These are phyloP conservation scores for Colletotrichum sp. DNA, from an alignment of 2,329 filamentous ascomycete species.

Conservation along the genomic window DNA sequence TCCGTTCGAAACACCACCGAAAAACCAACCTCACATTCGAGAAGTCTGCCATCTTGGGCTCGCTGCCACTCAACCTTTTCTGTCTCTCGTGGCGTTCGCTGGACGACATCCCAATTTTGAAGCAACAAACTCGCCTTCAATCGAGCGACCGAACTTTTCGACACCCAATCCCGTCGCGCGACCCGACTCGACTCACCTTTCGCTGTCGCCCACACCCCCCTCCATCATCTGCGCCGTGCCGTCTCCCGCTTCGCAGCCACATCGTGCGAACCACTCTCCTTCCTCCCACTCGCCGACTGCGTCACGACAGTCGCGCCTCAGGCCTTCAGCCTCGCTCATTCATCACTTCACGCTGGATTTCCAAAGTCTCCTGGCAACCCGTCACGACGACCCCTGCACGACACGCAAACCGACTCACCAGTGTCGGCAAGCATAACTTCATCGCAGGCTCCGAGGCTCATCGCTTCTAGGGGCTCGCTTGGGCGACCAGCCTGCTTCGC, in stretches of 20 bases:
- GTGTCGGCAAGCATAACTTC: neutral
- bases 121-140: neutral
- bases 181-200: neutral
- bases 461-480: slow-evolving; percentile 17
- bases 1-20: slow-evolving; percentile 17
- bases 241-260: slow-evolving; percentile 3
- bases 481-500: slow-evolving; percentile 23
- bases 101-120: slow-evolving; percentile 16
- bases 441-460: slow-evolving; percentile 10
- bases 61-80: neutral
- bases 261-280: slow-evolving; percentile 4
- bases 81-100: slow-evolving; percentile 20
- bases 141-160: neutral
- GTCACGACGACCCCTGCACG: neutral
- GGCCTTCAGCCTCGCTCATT: neutral
- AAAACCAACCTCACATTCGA: slow-evolving; percentile 16
- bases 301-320: neutral
- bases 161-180: neutral
- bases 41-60: slow-evolving; percentile 19
- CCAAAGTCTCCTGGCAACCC: neutral
- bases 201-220: neutral
- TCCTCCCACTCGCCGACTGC: neutral
- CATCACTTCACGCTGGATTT: slow-evolving; percentile 1
- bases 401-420: neutral
- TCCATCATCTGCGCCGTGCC: neutral